Percentiles rank a stretch among this genome's conserved stretches.
These are phyloP conservation scores for Phallus indusiatus DNA, from an alignment of 768 basidiomycete species.

Conservation along the genomic window DNA sequence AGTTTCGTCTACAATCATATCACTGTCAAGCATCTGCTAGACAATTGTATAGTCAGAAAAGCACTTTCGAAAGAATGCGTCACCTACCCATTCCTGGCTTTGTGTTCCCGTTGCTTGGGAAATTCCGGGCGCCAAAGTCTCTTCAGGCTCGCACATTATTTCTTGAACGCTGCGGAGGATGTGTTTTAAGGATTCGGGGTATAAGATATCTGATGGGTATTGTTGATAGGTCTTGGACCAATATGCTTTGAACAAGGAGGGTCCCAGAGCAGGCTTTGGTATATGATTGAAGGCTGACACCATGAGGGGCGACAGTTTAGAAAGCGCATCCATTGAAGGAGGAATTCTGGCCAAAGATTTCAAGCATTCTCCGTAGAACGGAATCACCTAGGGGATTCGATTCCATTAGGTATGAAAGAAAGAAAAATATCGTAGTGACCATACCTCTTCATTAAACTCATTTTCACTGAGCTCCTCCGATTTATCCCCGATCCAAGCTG, in stretches of 20 bases:
- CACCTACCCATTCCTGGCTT: slow-evolving; percentile 2
- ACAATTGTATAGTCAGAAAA: neutral
- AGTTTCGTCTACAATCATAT: neutral
- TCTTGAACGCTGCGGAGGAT: slow-evolving; percentile 20
- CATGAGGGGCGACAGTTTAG: slow-evolving; percentile 40
- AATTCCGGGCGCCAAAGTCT: slow-evolving; percentile 1
- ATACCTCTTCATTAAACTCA: slow-evolving; percentile 52
- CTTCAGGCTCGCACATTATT: slow-evolving; percentile 4
- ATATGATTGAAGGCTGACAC: slow-evolving; percentile 50
- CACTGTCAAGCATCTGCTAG: neutral
- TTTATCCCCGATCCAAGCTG: slow-evolving; percentile 59
- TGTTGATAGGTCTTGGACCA: slow-evolving; percentile 45
- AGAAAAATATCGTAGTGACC: slow-evolving; percentile 15
- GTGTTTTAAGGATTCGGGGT: slow-evolving; percentile 39
- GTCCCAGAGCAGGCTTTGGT: slow-evolving; percentile 34
- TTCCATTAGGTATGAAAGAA: neutral
- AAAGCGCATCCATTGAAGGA: slow-evolving; percentile 29
- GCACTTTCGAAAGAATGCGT: neutral
- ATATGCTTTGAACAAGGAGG: slow-evolving; percentile 49
- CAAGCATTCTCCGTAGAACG: slow-evolving; percentile 53
- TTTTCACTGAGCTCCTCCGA: slow-evolving; percentile 36
- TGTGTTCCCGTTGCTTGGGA: slow-evolving; percentile 3
- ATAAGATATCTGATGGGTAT: slow-evolving; percentile 37
- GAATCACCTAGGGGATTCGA: slow-evolving; percentile 38
- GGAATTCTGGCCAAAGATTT: slow-evolving; percentile 42